Evolutionary conservation across 2,329 filamentous ascomycete genomes (phyloP), one percentile per base, ranked within the genome.

Genomic region (Alternaria rosae): DNA sequence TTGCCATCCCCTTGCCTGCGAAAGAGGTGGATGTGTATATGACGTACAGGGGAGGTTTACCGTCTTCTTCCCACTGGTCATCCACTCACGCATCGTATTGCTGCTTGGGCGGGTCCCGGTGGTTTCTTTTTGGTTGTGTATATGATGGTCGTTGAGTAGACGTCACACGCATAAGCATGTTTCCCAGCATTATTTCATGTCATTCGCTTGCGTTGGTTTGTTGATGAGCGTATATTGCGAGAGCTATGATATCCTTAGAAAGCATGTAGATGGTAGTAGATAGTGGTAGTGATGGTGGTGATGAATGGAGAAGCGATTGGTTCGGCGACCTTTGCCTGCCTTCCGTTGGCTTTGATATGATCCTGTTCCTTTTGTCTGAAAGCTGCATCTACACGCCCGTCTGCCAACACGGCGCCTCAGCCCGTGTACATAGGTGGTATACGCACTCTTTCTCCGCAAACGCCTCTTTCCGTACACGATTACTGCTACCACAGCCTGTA

Each of bases 101-200:
- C 47, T 57, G 47, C 45, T 57, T 57, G 55, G 55, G 35, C 55
- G 45, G 47, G 55, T 57, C 38, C 55, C 55, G 43, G 54, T 52
- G 55, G 55, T 57, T 52, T 57, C 45, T 43, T 57, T 42, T 42
- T 30, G n/a, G 21, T n/a, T 54, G 17, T 57, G 44, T 57, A 57
- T 30, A 50, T 54, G 52, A 44, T 57, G 43, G 15, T 50, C 28
- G 47, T 50, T 32, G 28, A 7, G 5, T 23, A 32, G 12, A 30
- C 47, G 47, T 32, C 47, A 51, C 28, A 35, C 32, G 17, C 35
- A 38, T 38, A 38, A 38, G 35, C n/a, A 38, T n/a, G 47, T 51
- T 38, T 51, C 47, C 3, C 30, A 35, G 47, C 47, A 51, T 35
- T 51, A 11, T 51, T 51, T 51, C 47, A 12, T 9, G 47, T 38